Evolutionary conservation across 805 yeast genomes (phyloP).

Genomic region (Candida argentea): DNA sequence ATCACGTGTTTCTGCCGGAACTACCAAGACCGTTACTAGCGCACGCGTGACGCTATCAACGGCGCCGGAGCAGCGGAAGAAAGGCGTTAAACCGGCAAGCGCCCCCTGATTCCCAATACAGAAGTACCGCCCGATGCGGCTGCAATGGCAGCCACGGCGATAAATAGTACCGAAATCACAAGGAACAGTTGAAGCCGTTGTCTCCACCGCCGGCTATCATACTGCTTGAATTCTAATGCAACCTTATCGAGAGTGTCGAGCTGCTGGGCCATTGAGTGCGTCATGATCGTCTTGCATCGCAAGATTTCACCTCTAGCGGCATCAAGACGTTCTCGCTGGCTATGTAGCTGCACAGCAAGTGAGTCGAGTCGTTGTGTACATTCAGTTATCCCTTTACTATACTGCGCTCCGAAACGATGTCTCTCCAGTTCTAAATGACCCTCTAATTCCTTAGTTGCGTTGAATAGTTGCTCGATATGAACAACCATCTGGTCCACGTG

Average conservation of each 20-base stretch:
- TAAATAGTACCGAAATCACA: constrained; percentile 9
- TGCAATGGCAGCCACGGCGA: too few relatives aligned
- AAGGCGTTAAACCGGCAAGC: too few relatives aligned
- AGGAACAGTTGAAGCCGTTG: constrained; percentile 20
- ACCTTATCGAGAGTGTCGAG: constrained; percentile 23
- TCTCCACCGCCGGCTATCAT: constrained; percentile 14
- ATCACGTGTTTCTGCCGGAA: too few relatives aligned
- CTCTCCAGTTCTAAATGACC: constrained; percentile 11
- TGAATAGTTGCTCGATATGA: constrained; percentile 11
- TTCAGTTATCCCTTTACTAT: too few relatives aligned
- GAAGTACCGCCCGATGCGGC: too few relatives aligned
- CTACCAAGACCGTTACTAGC: too few relatives aligned
- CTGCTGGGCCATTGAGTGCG: constrained; percentile 16
- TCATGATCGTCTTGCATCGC: constrained; percentile 15
- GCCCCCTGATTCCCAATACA: too few relatives aligned
- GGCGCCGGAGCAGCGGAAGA: too few relatives aligned
- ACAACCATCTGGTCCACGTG: not conserved
- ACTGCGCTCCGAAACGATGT: constrained; percentile 18
- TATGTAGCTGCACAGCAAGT: constrained; percentile 14
- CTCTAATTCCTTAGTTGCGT: constrained; percentile 10
- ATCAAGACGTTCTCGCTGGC: constrained; percentile 17
- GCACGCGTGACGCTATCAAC: too few relatives aligned
- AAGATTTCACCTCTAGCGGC: constrained; percentile 14
- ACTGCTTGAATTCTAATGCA: constrained; percentile 16
- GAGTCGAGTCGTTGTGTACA: constrained; percentile 19